phyloP scores from a whole-genome alignment of 495 filamentous ascomycete genomes.

The Aspergillus ellipticus region DNA sequence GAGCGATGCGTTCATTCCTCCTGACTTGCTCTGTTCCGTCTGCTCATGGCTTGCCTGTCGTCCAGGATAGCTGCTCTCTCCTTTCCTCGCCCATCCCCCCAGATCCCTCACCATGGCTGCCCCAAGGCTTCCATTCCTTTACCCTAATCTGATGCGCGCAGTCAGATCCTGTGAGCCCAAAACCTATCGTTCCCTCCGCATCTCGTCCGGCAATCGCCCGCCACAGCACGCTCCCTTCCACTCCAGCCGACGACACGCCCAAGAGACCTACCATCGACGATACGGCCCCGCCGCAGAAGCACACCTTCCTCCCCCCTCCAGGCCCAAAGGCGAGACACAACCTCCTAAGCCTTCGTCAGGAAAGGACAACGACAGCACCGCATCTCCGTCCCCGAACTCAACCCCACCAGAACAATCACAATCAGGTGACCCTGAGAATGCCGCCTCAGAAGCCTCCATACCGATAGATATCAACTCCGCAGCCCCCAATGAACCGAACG shows the following conservation, averaged over 20 bases:
- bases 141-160: constrained; percentile 61
- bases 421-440: background rate
- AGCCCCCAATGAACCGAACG: constrained; percentile 15
- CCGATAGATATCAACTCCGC: constrained; percentile 8
- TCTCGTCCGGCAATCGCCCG: constrained; percentile 18
- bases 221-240: constrained; percentile 30
- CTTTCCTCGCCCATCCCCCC: background rate
- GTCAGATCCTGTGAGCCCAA: constrained; percentile 36
- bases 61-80: constrained; percentile 5
- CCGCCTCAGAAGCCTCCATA: background rate
- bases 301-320: constrained; percentile 36
- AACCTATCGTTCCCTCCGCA: constrained; percentile 27
- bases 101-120: constrained; percentile 53
- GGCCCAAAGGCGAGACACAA: constrained; percentile 23
- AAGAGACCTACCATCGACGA: constrained; percentile 46
- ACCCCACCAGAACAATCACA: constrained; percentile 18
- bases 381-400: constrained; percentile 1
- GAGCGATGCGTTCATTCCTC: constrained; percentile 2
- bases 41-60: too few species aligned
- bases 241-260: constrained; percentile 35
- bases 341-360: constrained; percentile 19
- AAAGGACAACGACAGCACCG: constrained; percentile 11
- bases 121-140: constrained; percentile 67
- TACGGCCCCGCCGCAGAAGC: constrained; percentile 50
- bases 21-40: background rate